phyloP scores from a whole-genome alignment of 371 early-diverging fungal species.

The Cladochytrium tenue region DNA sequence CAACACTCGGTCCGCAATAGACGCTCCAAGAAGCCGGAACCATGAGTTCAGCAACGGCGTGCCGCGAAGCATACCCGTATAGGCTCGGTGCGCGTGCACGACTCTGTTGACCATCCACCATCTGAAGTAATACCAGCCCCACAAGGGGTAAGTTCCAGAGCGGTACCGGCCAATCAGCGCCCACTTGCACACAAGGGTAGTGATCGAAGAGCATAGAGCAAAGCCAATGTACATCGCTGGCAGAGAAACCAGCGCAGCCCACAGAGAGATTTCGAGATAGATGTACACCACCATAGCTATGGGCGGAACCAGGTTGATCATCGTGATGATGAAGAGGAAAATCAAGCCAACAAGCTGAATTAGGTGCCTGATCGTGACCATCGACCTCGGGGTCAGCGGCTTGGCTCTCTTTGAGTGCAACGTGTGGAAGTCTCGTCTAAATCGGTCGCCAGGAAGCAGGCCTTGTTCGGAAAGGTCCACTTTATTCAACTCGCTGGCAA shows the following conservation, averaged over 20 bases:
- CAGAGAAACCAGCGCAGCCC: neutral
- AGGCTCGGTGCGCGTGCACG: conserved; percentile 5
- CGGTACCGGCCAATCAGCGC: conserved; percentile 30
- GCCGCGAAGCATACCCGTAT: neutral
- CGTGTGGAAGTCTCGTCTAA: neutral
- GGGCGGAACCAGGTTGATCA: neutral
- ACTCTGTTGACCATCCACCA: conserved; percentile 29
- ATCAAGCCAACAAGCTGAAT: neutral
- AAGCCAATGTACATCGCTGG: neutral
- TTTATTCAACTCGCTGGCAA: neutral
- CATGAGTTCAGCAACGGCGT: neutral
- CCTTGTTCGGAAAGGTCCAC: neutral
- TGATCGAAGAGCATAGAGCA: neutral
- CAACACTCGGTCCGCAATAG: neutral
- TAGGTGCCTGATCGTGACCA: neutral
- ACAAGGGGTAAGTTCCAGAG: conserved; percentile 27
- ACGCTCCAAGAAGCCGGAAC: neutral
- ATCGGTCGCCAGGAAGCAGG: neutral
- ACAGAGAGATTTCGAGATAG: neutral
- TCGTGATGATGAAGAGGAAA: neutral
- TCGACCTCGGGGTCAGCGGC: neutral
- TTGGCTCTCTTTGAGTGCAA: neutral
- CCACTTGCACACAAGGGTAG: conserved; percentile 17
- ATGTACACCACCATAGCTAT: neutral
- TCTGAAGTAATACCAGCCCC: conserved; percentile 26